These are phyloP conservation scores for Diplocarpon mali DNA, from an alignment of 2,329 filamentous ascomycete genomes.

Conservation along the genomic window DNA sequence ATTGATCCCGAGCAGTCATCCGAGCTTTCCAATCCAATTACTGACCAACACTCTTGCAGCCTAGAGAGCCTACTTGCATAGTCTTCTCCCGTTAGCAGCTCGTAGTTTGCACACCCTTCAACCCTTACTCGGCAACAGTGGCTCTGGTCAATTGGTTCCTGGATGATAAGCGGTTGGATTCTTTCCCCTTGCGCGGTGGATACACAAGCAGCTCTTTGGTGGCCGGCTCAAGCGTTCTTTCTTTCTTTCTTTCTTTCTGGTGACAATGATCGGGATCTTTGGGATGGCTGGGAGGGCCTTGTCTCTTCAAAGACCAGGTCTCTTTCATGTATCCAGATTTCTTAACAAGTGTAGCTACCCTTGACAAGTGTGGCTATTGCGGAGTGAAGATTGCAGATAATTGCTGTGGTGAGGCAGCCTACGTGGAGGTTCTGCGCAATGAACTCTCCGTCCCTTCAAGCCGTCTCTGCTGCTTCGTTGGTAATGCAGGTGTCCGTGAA, in stretches of 20 bases:
- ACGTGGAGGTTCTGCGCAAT: neutral
- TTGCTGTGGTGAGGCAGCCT: neutral
- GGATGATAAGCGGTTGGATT: neutral
- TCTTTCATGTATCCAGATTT: neutral
- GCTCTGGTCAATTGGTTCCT: neutral
- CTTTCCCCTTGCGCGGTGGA: slow-evolving; percentile 1
- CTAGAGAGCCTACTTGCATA: neutral
- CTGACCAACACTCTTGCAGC: neutral
- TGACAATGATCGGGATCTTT: neutral
- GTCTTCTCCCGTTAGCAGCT: neutral
- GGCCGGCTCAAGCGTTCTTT: neutral
- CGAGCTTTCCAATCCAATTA: neutral
- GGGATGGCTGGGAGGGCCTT: neutral
- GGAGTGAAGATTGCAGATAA: neutral
- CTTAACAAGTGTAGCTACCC: neutral
- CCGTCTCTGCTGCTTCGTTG: neutral
- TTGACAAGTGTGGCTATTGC: neutral
- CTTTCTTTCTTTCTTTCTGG: neutral
- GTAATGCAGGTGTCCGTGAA: neutral
- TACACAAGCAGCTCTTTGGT: neutral
- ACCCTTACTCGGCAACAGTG: neutral
- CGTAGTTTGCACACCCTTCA: neutral
- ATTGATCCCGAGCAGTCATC: neutral
- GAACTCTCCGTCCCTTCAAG: neutral
- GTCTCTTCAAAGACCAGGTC: neutral